A percentile compares a stretch with the other conserved stretches of the same genome.
Conservation (phyloP, 2,329 filamentous ascomycete species). For the Lomentospora prolificans region DNA sequence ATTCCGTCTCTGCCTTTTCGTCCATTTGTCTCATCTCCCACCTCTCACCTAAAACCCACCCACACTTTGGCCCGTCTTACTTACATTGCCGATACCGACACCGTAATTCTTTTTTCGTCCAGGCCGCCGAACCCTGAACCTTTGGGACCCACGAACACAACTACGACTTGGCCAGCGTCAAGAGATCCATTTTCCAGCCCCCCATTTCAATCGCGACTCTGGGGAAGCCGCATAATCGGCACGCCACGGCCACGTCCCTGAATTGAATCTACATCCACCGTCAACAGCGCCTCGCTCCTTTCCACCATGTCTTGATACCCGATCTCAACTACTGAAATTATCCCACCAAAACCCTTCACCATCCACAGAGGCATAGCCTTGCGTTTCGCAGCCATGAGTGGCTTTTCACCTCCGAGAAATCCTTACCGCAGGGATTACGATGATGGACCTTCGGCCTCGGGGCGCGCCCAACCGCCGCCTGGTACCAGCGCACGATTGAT, state of each 20-base stretch:
- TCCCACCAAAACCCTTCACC: neutral
- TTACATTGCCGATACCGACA: neutral
- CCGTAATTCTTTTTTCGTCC: neutral
- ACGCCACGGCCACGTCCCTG: neutral
- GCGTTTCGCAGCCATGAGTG: slow-evolving; percentile 26
- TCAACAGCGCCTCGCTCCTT: neutral
- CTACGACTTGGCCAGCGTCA: no score
- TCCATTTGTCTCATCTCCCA: slow-evolving; percentile 1
- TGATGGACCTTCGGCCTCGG: slow-evolving; percentile 20
- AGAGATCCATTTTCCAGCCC: neutral
- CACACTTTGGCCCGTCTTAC: slow-evolving; percentile 3
- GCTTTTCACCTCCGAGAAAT: slow-evolving; percentile 23
- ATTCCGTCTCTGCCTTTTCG: neutral
- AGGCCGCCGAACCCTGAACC: no score
- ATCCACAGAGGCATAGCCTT: neutral
- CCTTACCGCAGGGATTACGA: slow-evolving; percentile 24
- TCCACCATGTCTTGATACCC: slow-evolving; percentile 3
- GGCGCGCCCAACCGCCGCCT: slow-evolving; percentile 19
- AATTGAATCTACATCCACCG: neutral
- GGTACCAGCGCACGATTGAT: slow-evolving; percentile 37
- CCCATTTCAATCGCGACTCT: neutral
- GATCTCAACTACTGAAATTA: neutral
- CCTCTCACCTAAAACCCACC: neutral
- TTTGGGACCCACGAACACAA: no score
- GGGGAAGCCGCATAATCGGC: no score